These are phyloP conservation scores for Candida rishiriensis DNA, from an alignment of 805 yeast genomes.

Conservation along the genomic window DNA sequence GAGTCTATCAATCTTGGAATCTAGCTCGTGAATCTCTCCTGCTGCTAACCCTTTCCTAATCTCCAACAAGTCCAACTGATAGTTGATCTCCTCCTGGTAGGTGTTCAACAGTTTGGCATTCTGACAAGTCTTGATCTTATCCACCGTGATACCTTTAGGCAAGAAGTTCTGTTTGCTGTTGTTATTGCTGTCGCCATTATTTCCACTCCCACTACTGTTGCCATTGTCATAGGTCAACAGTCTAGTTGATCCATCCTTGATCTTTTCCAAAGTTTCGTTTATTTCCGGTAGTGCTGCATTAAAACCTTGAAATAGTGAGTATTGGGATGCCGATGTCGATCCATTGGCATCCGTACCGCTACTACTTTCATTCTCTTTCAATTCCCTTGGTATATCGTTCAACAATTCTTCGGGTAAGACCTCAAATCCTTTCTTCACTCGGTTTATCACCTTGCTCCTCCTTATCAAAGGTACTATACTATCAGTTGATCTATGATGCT, in stretches of 20 bases:
- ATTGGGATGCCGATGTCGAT: conserved; percentile 26
- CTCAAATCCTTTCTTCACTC: conserved; percentile 37
- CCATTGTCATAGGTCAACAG: conserved; percentile 14
- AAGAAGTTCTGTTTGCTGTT: conserved; percentile 14
- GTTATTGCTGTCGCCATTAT: too few relatives aligned
- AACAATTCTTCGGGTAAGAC: conserved; percentile 61
- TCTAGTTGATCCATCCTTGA: conserved; percentile 19
- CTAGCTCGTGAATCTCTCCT: conserved; percentile 61
- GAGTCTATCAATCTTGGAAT: conserved; percentile 48
- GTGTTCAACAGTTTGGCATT: conserved; percentile 35
- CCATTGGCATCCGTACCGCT: neutral
- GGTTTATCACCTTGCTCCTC: conserved; percentile 9
- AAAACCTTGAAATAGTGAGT: conserved; percentile 68
- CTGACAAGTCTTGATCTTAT: conserved; percentile 38
- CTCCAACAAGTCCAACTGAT: conserved; percentile 50
- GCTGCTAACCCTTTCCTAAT: conserved; percentile 63
- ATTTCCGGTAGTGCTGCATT: conserved; percentile 51
- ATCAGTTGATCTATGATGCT: conserved; percentile 15
- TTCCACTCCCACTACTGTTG: too few relatives aligned
- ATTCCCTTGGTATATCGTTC: conserved; percentile 42
- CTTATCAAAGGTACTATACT: conserved; percentile 11
- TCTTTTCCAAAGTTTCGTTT: conserved; percentile 36
- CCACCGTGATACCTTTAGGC: conserved; percentile 38
- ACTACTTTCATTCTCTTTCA: conserved; percentile 6
- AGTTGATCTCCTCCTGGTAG: conserved; percentile 37